Conservation (phyloP, 2,329 filamentous ascomycete species). For the Aspergillus floridensis region DNA sequence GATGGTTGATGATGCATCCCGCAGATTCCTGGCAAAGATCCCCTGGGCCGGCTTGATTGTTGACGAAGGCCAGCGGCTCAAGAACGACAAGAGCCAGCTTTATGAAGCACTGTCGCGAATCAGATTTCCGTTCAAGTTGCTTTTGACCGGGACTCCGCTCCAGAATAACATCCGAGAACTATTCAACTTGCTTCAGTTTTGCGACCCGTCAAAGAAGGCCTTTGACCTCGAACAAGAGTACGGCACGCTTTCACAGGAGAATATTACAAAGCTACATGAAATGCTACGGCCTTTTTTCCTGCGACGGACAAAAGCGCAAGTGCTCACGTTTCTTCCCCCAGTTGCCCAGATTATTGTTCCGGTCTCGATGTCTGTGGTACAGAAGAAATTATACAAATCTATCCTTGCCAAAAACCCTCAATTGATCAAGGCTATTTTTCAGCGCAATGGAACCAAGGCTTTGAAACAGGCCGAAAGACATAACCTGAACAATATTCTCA, state of each 20-base stretch:
- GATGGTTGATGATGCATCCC: slow-evolving; percentile 69
- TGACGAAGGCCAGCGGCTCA: slow-evolving; percentile 92
- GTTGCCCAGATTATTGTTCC: slow-evolving; percentile 95
- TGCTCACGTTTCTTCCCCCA: slow-evolving; percentile 85
- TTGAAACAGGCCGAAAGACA: slow-evolving; percentile 69
- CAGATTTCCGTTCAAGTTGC: slow-evolving; percentile 75
- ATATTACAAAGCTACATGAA: slow-evolving; percentile 74
- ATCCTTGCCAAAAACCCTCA: slow-evolving; percentile 89
- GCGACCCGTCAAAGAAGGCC: slow-evolving; percentile 71
- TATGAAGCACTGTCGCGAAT: slow-evolving; percentile 72
- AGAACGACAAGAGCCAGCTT: slow-evolving; percentile 83
- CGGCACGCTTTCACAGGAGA: slow-evolving; percentile 74
- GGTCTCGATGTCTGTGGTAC: slow-evolving; percentile 89
- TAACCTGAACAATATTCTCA: slow-evolving; percentile 87
- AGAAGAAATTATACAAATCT: slow-evolving; percentile 91
- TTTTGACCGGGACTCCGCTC: slow-evolving; percentile 84
- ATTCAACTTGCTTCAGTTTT: slow-evolving; percentile 94
- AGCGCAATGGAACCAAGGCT: slow-evolving; percentile 55
- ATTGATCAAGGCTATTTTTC: slow-evolving; percentile 81
- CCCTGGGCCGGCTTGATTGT: slow-evolving; percentile 87
- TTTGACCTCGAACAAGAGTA: slow-evolving; percentile 72
- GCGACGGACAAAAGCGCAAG: slow-evolving; percentile 81
- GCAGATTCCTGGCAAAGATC: slow-evolving; percentile 64
- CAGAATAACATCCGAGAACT: slow-evolving; percentile 84
- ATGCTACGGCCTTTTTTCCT: slow-evolving; percentile 73